Base-by-base conservation (phyloP, 768 basidiomycete genomes). In the Suillus ampliporus region DNA sequence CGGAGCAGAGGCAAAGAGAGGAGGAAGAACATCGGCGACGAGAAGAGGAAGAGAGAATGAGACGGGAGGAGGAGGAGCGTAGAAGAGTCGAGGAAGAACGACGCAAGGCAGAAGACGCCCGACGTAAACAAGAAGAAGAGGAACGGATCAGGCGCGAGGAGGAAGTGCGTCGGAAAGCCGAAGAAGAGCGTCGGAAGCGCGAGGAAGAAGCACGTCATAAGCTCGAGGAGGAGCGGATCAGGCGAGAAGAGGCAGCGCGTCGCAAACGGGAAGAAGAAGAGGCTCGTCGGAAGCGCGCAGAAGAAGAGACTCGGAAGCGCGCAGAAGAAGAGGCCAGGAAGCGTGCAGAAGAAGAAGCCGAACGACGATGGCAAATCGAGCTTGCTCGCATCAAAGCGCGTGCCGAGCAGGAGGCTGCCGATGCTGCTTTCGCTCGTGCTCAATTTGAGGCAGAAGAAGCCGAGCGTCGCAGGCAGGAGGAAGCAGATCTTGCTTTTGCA, bases 401-500 rank as follows among this genome's bases (percentile, higher is more conserved):
- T 10, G 67, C 68, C n/a, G 80, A 84, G 66, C 74, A 64, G 66
- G 75, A 66, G 73, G 76, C 61, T 80, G 85, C 69, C 68, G 71
- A 74, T 54, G 74, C 75, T 40, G 72, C 70, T n/a, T 75, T 77
- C 51, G 74, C 69, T n/a, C 74, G 75, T 64, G 72, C 72, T 63
- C 76, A 76, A 58, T 67, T 69, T 52, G 77, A 77, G 31, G 76
- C 66, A 5, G 74, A 77, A 19, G 70, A 78, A n/a, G 67, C 58
- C 15, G 75, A 74, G 31, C 65, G 68, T 47, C 71, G 15, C 34
- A 65, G 47, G 46, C 71, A 72, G 60, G 73, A 78, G 41, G 76
- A 74, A 41, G 71, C 61, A n/a, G 94, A 97, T 66, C 79, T 96
- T 28, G 83, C 84, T 60, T 86, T 96, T 40, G 92, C 94, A 13